These are phyloP conservation scores for Hymenoscyphus salicellus DNA, from an alignment of 2,329 filamentous ascomycete species.

Conservation along the genomic window DNA sequence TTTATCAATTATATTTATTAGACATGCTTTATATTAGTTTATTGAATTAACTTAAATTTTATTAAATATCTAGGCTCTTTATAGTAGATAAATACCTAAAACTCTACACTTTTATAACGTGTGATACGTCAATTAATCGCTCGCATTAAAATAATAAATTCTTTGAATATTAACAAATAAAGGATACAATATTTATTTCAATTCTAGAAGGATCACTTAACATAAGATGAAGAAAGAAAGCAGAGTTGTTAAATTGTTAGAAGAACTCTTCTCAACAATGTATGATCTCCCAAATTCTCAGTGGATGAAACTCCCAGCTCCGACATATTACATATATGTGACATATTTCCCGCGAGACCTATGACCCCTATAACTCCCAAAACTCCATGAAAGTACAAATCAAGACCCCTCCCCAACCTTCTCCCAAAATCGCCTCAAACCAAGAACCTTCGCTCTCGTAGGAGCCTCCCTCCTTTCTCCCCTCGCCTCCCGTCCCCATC, in stretches of 20 bases:
- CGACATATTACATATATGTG: background rate
- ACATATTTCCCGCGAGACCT: background rate
- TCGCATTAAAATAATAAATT: too few species aligned
- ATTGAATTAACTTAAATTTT: too few species aligned
- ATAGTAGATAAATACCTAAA: too few species aligned
- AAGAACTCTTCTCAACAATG: background rate
- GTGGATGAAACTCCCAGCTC: background rate
- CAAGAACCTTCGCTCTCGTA: slow-evolving; percentile 49
- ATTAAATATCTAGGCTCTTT: too few species aligned
- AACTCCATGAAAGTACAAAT: background rate
- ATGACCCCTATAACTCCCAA: background rate
- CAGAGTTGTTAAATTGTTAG: background rate
- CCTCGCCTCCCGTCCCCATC: slow-evolving; percentile 38
- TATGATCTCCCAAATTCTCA: background rate
- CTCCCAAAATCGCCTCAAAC: slow-evolving; percentile 64
- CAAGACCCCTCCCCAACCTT: slow-evolving; percentile 41
- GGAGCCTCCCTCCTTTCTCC: slow-evolving; percentile 41
- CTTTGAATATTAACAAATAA: too few species aligned
- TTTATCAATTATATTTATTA: too few species aligned
- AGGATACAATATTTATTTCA: too few species aligned
- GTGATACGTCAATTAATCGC: too few species aligned
- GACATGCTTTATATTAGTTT: too few species aligned
- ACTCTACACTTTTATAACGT: too few species aligned
- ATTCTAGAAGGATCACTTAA: too few species aligned
- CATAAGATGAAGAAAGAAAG: background rate